A percentile compares a stretch with the other conserved stretches of the same genome.
phyloP scores from a whole-genome alignment of 495 filamentous ascomycete species.

The Hyphodiscus hymeniophilus region DNA sequence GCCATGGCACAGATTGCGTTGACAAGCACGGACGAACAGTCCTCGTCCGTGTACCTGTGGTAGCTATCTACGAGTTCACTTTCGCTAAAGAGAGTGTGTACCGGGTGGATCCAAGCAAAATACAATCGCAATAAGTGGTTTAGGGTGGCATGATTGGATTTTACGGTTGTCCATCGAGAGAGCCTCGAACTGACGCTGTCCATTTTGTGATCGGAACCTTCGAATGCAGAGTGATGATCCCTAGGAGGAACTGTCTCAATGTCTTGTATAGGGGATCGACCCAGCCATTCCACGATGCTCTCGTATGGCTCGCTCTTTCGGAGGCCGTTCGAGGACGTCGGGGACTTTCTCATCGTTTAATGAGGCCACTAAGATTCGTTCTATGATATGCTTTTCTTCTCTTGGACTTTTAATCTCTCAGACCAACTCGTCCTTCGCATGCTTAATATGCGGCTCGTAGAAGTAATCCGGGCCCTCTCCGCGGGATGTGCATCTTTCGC shows the following conservation, averaged over 20 bases:
- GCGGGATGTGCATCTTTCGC: constrained; percentile 20
- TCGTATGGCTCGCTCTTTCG: constrained; percentile 25
- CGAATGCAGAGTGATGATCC: constrained; percentile 17
- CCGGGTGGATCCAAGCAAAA: constrained; percentile 35
- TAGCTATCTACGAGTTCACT: constrained; percentile 27
- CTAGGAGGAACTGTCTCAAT: constrained; percentile 14
- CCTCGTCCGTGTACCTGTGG: constrained; percentile 15
- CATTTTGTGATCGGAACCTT: constrained; percentile 21
- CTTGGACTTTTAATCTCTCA: constrained; percentile 20
- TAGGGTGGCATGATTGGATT: constrained; percentile 20
- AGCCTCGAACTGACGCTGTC: constrained; percentile 4
- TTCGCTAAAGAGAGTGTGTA: constrained; percentile 34
- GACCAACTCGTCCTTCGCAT: constrained; percentile 24
- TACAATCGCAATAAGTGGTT: constrained; percentile 34
- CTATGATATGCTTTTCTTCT: constrained; percentile 24
- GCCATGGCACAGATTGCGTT: constrained; percentile 37
- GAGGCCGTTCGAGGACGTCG: constrained; percentile 28
- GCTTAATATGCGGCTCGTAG: constrained; percentile 24
- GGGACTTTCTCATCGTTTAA: constrained; percentile 26
- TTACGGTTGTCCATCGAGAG: constrained; percentile 29
- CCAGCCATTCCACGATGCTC: constrained; percentile 29
- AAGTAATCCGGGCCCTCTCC: constrained; percentile 21
- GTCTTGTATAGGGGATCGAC: constrained; percentile 17
- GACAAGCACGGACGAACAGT: constrained; percentile 30
- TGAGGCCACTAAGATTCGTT: constrained; percentile 26